Conservation (phyloP, 2,329 filamentous ascomycete species). For the Aspergillus bombycis region DNA sequence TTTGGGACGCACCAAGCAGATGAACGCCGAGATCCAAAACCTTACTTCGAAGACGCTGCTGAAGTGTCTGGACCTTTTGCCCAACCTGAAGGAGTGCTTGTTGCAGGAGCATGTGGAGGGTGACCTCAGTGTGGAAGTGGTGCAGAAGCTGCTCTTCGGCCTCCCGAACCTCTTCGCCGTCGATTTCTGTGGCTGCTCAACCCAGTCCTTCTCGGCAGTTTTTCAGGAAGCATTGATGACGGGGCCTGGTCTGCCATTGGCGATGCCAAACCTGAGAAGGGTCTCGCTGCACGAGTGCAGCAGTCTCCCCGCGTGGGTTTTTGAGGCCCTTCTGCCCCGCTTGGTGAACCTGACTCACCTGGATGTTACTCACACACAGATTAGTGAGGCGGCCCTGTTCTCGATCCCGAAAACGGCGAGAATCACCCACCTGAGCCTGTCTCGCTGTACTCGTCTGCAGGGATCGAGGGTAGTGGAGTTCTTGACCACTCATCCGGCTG, state of each 20-base stretch:
- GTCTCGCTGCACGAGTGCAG: conserved; percentile 79
- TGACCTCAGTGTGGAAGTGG: conserved; percentile 69
- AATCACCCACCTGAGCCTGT: conserved; percentile 76
- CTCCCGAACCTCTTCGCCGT: conserved; percentile 67
- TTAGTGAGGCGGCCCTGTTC: conserved; percentile 71
- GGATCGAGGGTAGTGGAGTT: conserved; percentile 71
- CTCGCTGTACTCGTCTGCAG: conserved; percentile 72
- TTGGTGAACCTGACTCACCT: conserved; percentile 72
- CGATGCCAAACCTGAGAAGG: conserved; percentile 63
- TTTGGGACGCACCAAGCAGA: conserved; percentile 72
- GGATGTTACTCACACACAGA: conserved; percentile 76
- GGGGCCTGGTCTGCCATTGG: conserved; percentile 52
- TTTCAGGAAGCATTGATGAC: conserved; percentile 61
- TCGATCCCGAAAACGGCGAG: conserved; percentile 71
- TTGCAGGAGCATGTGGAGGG: conserved; percentile 80
- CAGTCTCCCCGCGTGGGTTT: conserved; percentile 67
- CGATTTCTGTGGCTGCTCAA: conserved; percentile 78
- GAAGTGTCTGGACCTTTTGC: conserved; percentile 71
- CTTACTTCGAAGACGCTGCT: conserved; percentile 73
- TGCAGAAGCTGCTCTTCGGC: conserved; percentile 71
- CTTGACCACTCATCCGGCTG: conserved; percentile 70
- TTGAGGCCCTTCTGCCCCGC: conserved; percentile 72
- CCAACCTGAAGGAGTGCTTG: conserved; percentile 75
- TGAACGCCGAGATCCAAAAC: conserved; percentile 75
- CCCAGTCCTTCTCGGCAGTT: conserved; percentile 65